Conservation (phyloP, 2,329 filamentous ascomycete species). For the Fusarium nanum region DNA sequence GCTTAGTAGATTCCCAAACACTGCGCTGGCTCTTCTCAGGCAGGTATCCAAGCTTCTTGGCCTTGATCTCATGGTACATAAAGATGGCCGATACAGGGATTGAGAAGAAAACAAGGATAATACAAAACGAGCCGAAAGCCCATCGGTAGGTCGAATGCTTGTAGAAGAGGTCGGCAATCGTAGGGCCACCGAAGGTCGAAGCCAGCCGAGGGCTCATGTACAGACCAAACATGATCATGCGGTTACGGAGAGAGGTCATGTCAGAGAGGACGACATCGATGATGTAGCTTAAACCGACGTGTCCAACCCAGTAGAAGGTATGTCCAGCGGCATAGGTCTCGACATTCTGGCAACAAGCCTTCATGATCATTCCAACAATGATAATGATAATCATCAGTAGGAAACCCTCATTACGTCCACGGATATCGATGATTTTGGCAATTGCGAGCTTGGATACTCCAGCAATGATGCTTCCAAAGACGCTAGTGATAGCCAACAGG, state of each 20-base stretch:
- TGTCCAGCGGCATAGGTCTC: conserved; percentile 70
- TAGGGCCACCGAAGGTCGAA: conserved; percentile 56
- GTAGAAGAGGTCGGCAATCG: conserved; percentile 41
- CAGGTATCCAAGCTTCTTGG: conserved; percentile 61
- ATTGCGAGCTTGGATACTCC: conserved; percentile 55
- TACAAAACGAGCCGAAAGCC: conserved; percentile 70
- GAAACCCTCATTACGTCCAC: conserved; percentile 61
- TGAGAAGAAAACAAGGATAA: conserved; percentile 70
- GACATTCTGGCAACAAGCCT: conserved; percentile 69
- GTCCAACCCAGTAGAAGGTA: conserved; percentile 73
- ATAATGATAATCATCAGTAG: conserved; percentile 56
- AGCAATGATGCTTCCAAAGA: conserved; percentile 64
- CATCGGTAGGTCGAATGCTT: conserved; percentile 42
- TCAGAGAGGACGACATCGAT: conserved; percentile 58
- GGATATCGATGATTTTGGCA: conserved; percentile 62
- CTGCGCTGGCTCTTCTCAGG: conserved; percentile 56
- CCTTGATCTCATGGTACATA: conserved; percentile 66
- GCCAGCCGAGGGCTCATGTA: conserved; percentile 58
- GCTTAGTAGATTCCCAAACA: conserved; percentile 55
- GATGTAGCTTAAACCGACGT: conserved; percentile 55
- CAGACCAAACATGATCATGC: conserved; percentile 58
- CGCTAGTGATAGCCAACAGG: conserved; percentile 71
- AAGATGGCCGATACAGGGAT: conserved; percentile 68
- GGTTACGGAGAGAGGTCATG: conserved; percentile 57
- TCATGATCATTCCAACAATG: conserved; percentile 69